Evolutionary conservation across 2,329 filamentous ascomycete species (phyloP), one percentile per base, ranked within the genome.

Genomic region (Chrysoporthe austroafricana): DNA sequence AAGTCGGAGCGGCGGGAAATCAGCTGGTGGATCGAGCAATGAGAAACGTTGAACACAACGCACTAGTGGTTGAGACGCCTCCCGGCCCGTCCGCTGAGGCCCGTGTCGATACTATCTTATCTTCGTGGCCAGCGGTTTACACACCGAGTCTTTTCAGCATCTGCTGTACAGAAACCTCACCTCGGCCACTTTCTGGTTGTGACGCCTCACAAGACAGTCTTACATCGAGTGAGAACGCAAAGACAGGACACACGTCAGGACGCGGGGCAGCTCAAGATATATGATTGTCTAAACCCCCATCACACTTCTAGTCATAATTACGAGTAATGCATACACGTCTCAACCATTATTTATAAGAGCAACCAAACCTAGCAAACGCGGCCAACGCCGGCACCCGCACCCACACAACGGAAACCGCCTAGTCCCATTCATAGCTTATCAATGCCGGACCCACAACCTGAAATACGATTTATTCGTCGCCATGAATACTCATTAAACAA

Each of bases 341-440:
- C 39, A 59, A 14, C 32, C 52, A 62, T 43, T 11, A n/a, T 18
- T 32, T 6, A 11, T n/a, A 42, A 7, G 26, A 50, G 4, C 44
- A 63, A 42, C 11, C 50, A 64, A 42, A 32, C 50, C 60, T 36
- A 64, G 18, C 54, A 67, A 68, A 62, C 64, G 62, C 68, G 66
- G 68, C 66, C 63, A 70, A 68, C 66, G 68, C 68, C 68, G 66
- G 58, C 66, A 64, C 66, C 66, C 66, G 68, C 48, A 50, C 42
- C 43, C 56, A 52, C 32, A 50, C 46, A 48, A 57, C 46, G 67
- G 60, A 67, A 60, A 54, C 63, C 63, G 68, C 56, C 64, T 14
- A 43, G 56, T 61, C 67, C 61, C 57, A 59, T 57, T 61, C 46
- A 32, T 57, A 43, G 61, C 66, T 66, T 63, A 60, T 67, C 56